Evolutionary conservation across 208 protist species (phyloP), one percentile per base, ranked within the genome.

Genomic region (Histomonas meleagridis): DNA sequence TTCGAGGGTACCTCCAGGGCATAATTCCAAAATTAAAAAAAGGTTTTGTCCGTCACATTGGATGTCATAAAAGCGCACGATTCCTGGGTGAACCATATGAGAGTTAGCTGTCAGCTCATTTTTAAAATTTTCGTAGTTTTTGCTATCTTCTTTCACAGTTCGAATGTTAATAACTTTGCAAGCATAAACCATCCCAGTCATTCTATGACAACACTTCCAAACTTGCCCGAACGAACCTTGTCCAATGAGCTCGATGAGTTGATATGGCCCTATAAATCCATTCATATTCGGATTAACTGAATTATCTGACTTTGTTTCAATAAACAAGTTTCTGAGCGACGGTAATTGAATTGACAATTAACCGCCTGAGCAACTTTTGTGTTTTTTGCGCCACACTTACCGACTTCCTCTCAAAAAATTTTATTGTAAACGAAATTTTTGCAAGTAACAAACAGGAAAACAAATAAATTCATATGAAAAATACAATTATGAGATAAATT

Each of bases 91-190:
- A 51, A 23, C 43, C 70, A 81, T 81, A 32, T 81, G 70, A 32
- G 70, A 81, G 18, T 81, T 32, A n/a, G 38, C 38, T 9, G n/a
- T 32, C 1, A 81, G 21, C 51, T 81, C 70, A 21, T 81, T 81
- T 81, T 81, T 81, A 43, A 81, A 81, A 81, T 81, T 81, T 81
- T 81, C n/a, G 38, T 46, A 43, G 70, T 14, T 46, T 81, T 81
- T 81, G 23, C 5, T 35, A 81, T 81, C 70, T 28, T 81, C 40
- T 51, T 81, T 81, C 14, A 81, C 51, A 32, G 48, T 10, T 32
- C 51, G 12, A 23, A 81, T 32, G 51, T 81, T 43, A 18, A 81
- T 43, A 32, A 81, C 38, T 51, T 81, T 81, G 70, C 70, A 81
- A 32, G 70, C 70, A 28, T 49, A 49, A 7, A 49, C 40, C 49